Conservation (phyloP, 768 basidiomycete species). For the Ramaria sp. region DNA sequence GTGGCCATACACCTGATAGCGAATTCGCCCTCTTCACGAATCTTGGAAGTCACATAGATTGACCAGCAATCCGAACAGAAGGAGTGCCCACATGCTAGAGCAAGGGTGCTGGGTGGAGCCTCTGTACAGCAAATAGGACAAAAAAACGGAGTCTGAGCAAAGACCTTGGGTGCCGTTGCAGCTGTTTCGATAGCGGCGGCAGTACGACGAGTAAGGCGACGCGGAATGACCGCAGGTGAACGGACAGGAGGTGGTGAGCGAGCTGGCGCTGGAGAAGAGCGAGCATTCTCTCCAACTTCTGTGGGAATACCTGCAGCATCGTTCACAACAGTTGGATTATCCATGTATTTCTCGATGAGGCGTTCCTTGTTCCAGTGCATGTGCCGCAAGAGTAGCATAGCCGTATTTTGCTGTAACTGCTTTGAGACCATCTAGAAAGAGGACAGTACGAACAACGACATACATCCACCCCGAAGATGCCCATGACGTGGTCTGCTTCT, state of each 20-base stretch:
- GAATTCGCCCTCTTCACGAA: conserved; percentile 72
- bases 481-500: conserved; percentile 80
- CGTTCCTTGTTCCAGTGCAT: conserved; percentile 94
- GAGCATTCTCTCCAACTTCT: conserved; percentile 5
- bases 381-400: conserved; percentile 70
- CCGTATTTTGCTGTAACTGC: conserved; percentile 44
- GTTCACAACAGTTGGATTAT: conserved; percentile 64
- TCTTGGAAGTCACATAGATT: conserved; percentile 69
- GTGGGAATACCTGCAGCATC: conserved; percentile 57
- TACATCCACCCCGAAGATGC: conserved; percentile 84
- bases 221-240: conserved; percentile 18
- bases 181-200: conserved; percentile 14
- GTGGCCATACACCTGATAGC: conserved; percentile 73
- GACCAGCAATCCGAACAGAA: conserved; percentile 83
- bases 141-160: conserved; percentile 40
- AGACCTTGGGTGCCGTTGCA: conserved; percentile 7
- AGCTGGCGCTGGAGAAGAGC: conserved; percentile 28
- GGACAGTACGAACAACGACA: conserved; percentile 24
- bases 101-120: conserved; percentile 44
- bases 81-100: conserved; percentile 72
- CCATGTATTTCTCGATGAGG: conserved; percentile 95
- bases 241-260: conserved; percentile 21
- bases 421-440: conserved; percentile 1
- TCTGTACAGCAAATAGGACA: conserved; percentile 96
- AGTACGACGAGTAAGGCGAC: conserved; percentile 15